phyloP scores from a whole-genome alignment of 179 eudicot genomes.

The Silene coronaria region DNA sequence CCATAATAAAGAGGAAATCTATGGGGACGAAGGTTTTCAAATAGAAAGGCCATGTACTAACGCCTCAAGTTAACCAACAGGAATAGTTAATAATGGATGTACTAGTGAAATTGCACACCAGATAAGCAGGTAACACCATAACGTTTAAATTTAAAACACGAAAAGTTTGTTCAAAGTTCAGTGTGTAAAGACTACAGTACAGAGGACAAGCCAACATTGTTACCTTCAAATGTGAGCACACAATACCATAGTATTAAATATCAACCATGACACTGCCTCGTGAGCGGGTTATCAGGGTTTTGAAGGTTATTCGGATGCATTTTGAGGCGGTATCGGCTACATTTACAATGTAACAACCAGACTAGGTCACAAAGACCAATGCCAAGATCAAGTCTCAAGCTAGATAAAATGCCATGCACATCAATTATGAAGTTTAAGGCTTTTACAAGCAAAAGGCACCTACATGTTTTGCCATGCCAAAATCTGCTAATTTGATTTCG shows the following conservation, averaged over 20 bases:
- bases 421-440: neutral
- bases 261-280: neutral
- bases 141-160: neutral
- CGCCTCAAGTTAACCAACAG: neutral
- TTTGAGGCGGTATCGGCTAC: neutral
- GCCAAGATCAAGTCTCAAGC: neutral
- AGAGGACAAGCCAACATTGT: neutral
- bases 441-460: slow-evolving; percentile 13
- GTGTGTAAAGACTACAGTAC: neutral
- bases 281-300: neutral
- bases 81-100: neutral
- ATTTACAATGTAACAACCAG: neutral
- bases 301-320: neutral
- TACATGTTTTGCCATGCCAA: slow-evolving; percentile 99
- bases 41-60: neutral
- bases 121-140: neutral
- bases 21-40: too few species aligned
- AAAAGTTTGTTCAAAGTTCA: neutral
- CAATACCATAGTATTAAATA: neutral
- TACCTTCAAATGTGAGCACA: neutral
- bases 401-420: neutral
- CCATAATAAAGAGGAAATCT: neutral
- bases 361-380: neutral
- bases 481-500: slow-evolving; percentile 93
- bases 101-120: neutral